Evolutionary conservation across 2,329 filamentous ascomycete genomes (phyloP).

Genomic region (Cercospora brassicicola): DNA sequence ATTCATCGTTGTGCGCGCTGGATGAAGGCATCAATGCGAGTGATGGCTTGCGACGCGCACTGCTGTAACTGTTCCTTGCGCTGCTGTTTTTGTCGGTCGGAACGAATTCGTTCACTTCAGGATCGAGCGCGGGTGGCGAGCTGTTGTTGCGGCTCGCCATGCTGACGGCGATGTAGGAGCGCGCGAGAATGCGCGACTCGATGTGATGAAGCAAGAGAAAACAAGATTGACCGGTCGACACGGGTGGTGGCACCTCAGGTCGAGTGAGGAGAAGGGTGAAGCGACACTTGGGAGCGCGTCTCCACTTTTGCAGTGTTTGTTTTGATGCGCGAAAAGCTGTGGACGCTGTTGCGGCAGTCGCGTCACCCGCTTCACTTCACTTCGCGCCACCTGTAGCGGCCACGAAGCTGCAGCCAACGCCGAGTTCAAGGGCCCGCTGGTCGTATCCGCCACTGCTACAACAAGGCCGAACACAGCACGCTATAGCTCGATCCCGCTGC

Average conservation of each 20-base stretch:
- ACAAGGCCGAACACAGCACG: background rate
- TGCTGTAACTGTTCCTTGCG: background rate
- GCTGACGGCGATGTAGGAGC: background rate
- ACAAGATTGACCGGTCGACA: background rate
- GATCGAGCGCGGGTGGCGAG: slow-evolving; percentile 7
- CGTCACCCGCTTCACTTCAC: background rate
- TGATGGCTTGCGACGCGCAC: background rate
- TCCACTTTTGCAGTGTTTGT: slow-evolving; percentile 7
- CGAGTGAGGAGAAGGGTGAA: background rate
- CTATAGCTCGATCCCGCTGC: background rate
- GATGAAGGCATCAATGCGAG: background rate
- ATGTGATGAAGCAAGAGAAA: background rate
- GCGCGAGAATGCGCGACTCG: background rate
- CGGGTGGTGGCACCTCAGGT: background rate
- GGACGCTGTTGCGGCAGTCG: background rate
- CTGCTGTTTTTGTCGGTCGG: slow-evolving; percentile 2
- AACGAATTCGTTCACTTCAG: slow-evolving; percentile 10
- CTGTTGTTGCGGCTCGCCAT: slow-evolving; percentile 7
- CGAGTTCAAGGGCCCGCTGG: background rate
- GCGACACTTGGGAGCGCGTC: background rate
- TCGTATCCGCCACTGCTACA: background rate
- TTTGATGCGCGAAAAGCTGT: background rate
- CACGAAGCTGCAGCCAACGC: background rate
- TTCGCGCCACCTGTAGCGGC: background rate
- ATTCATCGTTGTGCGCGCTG: background rate